These are phyloP conservation scores for Dispira simplex DNA, from an alignment of 192 early-diverging fungal species.

Conservation along the genomic window DNA sequence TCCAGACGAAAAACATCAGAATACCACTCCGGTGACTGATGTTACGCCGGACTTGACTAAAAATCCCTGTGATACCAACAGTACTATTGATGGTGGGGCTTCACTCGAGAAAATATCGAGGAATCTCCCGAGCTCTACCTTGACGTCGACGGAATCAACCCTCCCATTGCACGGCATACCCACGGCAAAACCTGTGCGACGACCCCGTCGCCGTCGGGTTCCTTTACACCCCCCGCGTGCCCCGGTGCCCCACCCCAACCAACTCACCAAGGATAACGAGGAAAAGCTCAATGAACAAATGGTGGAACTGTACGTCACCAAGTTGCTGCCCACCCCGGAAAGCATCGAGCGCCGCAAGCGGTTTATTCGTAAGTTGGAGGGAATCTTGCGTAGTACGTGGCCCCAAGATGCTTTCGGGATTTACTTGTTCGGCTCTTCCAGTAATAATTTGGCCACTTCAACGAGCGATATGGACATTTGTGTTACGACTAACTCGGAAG, in stretches of 20 bases:
- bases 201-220: neutral
- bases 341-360: conserved; percentile 42
- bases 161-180: neutral
- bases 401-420: conserved; percentile 58
- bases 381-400: conserved; percentile 65
- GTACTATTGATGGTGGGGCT: too few species aligned
- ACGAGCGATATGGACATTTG: conserved; percentile 86
- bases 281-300: conserved; percentile 37
- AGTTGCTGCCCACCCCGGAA: conserved; percentile 46
- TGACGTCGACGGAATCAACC: neutral
- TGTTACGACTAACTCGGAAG: conserved; percentile 69
- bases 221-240: neutral
- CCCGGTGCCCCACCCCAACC: conserved; percentile 11
- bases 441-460: conserved; percentile 73
- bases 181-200: neutral
- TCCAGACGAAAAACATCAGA: too few species aligned
- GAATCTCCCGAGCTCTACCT: too few species aligned
- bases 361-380: conserved; percentile 69
- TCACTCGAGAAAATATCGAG: too few species aligned
- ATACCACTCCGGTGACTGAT: too few species aligned
- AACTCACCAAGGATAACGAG: conserved; percentile 19
- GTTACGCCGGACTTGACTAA: too few species aligned
- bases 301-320: conserved; percentile 34
- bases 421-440: conserved; percentile 86
- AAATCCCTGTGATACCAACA: too few species aligned